Evolutionary conservation across 2,329 filamentous ascomycete genomes (phyloP).

Genomic region (Penicillium sp.): DNA sequence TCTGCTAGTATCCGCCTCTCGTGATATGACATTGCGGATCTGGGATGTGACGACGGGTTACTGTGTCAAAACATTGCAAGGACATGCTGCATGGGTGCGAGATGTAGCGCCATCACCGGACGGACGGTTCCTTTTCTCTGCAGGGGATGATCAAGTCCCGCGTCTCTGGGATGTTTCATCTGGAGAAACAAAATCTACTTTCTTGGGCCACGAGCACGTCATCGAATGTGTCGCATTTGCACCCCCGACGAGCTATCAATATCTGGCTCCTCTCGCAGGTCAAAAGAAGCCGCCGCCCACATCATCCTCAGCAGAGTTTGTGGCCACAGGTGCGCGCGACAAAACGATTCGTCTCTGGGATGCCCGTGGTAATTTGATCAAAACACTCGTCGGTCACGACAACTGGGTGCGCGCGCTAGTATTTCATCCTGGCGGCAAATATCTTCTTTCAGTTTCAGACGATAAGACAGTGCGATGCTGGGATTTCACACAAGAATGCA

Average conservation of each 20-base stretch:
- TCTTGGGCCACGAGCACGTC: slow-evolving; percentile 82
- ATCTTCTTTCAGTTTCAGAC: slow-evolving; percentile 79
- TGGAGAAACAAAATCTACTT: slow-evolving; percentile 71
- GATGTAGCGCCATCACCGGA: slow-evolving; percentile 80
- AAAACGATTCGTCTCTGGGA: slow-evolving; percentile 92
- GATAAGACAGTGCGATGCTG: slow-evolving; percentile 92
- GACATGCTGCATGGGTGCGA: slow-evolving; percentile 88
- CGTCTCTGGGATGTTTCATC: slow-evolving; percentile 81
- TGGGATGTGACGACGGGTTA: slow-evolving; percentile 95
- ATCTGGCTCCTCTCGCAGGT: slow-evolving; percentile 74
- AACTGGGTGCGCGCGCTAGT: slow-evolving; percentile 87
- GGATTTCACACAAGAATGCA: slow-evolving; percentile 87
- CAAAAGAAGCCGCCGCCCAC: slow-evolving; percentile 76
- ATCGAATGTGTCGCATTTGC: slow-evolving; percentile 86
- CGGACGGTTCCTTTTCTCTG: slow-evolving; percentile 77
- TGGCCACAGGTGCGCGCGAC: slow-evolving; percentile 85
- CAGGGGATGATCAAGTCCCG: slow-evolving; percentile 76
- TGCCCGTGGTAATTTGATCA: slow-evolving; percentile 76
- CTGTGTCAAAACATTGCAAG: slow-evolving; percentile 83
- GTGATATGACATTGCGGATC: slow-evolving; percentile 80
- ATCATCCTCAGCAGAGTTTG: slow-evolving; percentile 76
- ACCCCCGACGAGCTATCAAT: slow-evolving; percentile 71
- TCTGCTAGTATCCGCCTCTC: slow-evolving; percentile 78
- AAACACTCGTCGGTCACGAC: slow-evolving; percentile 82
- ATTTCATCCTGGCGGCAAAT: slow-evolving; percentile 91